A percentile compares a stretch with the other conserved stretches of the same genome.
Conservation (phyloP, 768 basidiomycete genomes). For the Kwoniella heveanensis region DNA sequence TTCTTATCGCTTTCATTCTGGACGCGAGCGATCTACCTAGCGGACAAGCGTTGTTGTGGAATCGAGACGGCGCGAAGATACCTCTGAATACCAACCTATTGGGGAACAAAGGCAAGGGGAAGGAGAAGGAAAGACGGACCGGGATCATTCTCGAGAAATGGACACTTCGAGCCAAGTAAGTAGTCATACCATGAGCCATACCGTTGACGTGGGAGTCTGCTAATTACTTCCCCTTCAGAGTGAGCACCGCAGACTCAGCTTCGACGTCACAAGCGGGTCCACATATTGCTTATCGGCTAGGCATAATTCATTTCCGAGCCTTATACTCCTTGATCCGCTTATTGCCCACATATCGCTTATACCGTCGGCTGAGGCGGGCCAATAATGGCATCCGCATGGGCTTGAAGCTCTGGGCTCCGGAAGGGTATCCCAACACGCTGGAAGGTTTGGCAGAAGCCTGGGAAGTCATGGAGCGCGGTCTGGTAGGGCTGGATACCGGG, state of each 20-base stretch:
- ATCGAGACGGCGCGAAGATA: slow-evolving; percentile 26
- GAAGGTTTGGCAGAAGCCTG: slow-evolving; percentile 47
- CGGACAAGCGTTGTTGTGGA: slow-evolving; percentile 48
- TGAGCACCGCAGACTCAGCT: slow-evolving; percentile 10
- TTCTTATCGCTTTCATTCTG: slow-evolving; percentile 54
- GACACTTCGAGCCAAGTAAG: slow-evolving; percentile 48
- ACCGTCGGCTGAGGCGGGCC: slow-evolving; percentile 39
- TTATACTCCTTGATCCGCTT: slow-evolving; percentile 46
- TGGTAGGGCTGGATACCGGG: slow-evolving; percentile 42
- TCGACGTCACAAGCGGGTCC: slow-evolving; percentile 37
- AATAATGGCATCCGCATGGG: slow-evolving; percentile 50
- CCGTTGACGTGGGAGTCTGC: too few species aligned
- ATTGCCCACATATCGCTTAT: slow-evolving; percentile 47
- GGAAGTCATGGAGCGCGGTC: slow-evolving; percentile 51
- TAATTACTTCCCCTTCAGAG: too few species aligned
- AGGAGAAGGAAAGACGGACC: slow-evolving; percentile 33
- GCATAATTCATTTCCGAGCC: slow-evolving; percentile 51
- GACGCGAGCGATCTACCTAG: slow-evolving; percentile 49
- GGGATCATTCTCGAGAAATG: slow-evolving; percentile 54
- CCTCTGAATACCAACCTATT: slow-evolving; percentile 30
- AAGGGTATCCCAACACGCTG: slow-evolving; percentile 34
- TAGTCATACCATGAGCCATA: not conserved
- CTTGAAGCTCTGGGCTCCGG: slow-evolving; percentile 54
- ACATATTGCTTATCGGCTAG: slow-evolving; percentile 49
- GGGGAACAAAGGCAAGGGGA: slow-evolving; percentile 28